These are phyloP conservation scores for Fraxinus platypoda DNA, from an alignment of 305 asterid species.

Conservation along the genomic window DNA sequence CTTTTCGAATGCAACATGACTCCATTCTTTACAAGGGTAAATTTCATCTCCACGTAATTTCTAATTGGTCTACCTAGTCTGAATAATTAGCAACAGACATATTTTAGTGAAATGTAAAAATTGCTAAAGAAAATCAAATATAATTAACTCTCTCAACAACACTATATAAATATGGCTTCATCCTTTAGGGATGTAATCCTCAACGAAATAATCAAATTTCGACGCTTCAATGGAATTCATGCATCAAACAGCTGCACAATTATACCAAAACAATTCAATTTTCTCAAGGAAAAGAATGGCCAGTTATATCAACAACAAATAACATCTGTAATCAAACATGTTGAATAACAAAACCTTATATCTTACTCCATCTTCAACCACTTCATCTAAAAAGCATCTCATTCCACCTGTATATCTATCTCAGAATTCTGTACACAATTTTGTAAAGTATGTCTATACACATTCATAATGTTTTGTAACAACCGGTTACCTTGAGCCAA, in stretches of 20 bases:
- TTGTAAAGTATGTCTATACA: not conserved
- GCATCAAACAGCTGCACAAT: not conserved
- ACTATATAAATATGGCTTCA: not conserved
- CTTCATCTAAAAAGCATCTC: not conserved
- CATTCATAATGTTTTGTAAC: not conserved
- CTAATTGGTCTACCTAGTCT: not conserved
- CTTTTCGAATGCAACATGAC: not conserved
- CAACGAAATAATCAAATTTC: not conserved
- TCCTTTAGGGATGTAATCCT: not conserved
- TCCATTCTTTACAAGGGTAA: not conserved
- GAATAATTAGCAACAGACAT: not conserved
- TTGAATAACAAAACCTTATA: not conserved
- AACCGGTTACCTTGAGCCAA: not conserved
- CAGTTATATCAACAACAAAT: not conserved
- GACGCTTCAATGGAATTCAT: not conserved
- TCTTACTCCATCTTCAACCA: not conserved
- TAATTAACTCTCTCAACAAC: not conserved
- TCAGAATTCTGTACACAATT: constrained; percentile 2
- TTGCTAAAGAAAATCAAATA: not conserved
- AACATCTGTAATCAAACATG: not conserved
- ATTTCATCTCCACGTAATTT: not conserved
- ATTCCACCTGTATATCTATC: not conserved
- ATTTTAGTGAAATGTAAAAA: not conserved
- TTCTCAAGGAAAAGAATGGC: not conserved
- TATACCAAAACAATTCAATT: not conserved